Base-by-base conservation (phyloP, 2,329 filamentous ascomycete species). In the Rosellinia necatrix region DNA sequence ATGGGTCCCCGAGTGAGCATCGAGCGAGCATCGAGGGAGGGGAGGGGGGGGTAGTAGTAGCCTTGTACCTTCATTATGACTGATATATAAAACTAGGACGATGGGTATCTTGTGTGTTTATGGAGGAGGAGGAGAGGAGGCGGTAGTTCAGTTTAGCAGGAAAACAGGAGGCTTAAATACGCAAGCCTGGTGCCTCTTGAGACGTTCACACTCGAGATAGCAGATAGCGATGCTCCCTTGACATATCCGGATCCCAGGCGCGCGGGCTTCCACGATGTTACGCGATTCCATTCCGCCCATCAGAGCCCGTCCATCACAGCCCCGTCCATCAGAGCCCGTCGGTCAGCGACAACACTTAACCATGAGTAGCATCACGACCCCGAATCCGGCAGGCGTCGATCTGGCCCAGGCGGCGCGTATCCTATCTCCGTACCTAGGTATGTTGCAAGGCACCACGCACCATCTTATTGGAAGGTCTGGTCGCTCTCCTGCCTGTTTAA, bases 401-500 rank as follows among this genome's bases (percentile, higher is more conserved):
- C 30, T 12, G 24, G 12, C 21, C 29, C 15, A 44, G 24, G 32
- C n/a, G 4, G 32, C 30, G 40, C 7, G 10, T 17, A 38, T 30
- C 24, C 17, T 29, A 34, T 47, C 17, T 51, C 19, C 24, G n/a
- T 29, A 34, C 42, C 17, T 51, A 13, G 4, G 10, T 43, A 38
- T 38, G 30, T 37, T 21, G 24, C 40, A 27, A 40, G 37, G 15
- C n/a, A 25, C 6, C 43, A 34, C 30, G 43, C n/a, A 24, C 27
- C 17, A 35, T 43, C 15, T 41, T 19, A 41, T 58, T 47, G 34
- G 50, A 41, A 54, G 46, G 19, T 34, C 22, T 19, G 17, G 25
- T 13, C 41, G 21, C 8, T 49, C 50, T 54, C 49, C 50, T 58
- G 50, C 50, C 50, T 50, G 22, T 42, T 58, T 40, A 47, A 56